Base-by-base conservation (phyloP, 768 basidiomycete species). In the Leucogyrophana mollusca region DNA sequence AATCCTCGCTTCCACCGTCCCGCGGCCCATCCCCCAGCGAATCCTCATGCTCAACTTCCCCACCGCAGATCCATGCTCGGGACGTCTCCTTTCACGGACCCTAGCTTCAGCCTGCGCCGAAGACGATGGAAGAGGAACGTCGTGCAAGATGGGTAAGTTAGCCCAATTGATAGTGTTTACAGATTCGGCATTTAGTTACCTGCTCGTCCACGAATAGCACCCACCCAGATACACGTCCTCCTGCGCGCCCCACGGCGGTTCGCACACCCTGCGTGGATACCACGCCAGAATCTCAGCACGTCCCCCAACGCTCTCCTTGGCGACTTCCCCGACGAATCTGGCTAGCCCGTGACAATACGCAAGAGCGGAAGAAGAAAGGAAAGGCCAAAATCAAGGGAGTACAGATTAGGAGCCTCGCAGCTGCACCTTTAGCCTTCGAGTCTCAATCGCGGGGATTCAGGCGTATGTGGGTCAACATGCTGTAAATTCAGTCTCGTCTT, bases 221-320 rank as follows among this genome's bases (percentile, higher is more conserved):
- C 77, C 7, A 77, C 77, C 0, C 74, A 76, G 34, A 74, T 66
- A 1, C 75, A 78, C 22, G 53, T 78, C 37, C 59, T 74, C 9
- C 64, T 78, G 17, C 72, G 72, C 36, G 76, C 76, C 0, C 76
- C 76, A 1, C 63, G 77, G 4, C 64, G 74, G 11, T 77, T 78
- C 53, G 51, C 55, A 7, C 76, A 78, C 45, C 70, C 76, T 3
- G 62, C 67, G 6, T 78, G 77, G 76, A 56, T 68, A 25, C 76
- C 76, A 4, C 68, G 72, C 6, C 77, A 77, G 57, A 73, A 70
- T 45, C 47, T 70, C 16, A 64, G 64, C 25, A 35, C 59, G 9
- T 58, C 70, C 3, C 54, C 77, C 32, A 72, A 77, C n/a, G 49
- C 40, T 9, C 53, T 53, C 40, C 59, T 76, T 14, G 51, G 55